Evolutionary conservation across 495 filamentous ascomycete species (phyloP).

Genomic region (Tuber magnatum): DNA sequence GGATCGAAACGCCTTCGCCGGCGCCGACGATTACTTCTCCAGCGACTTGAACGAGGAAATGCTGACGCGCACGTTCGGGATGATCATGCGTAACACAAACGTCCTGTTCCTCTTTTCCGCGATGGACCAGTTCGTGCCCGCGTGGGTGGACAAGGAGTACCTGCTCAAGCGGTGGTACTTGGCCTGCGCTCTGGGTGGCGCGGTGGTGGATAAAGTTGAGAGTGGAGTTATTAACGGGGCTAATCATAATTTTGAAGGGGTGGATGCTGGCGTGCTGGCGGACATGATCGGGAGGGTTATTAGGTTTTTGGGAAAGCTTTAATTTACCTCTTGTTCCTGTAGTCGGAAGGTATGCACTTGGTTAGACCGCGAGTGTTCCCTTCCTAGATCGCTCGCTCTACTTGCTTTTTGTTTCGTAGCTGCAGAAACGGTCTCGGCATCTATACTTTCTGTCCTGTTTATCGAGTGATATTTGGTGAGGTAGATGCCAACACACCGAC

Average conservation of each 20-base stretch:
- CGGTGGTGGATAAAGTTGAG: constrained; percentile 48
- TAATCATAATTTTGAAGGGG: constrained; percentile 55
- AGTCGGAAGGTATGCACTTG: not conserved
- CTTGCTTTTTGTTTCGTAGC: not conserved
- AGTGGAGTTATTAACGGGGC: constrained; percentile 54
- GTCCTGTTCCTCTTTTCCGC: constrained; percentile 63
- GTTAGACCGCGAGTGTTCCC: not conserved
- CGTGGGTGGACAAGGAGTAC: constrained; percentile 54
- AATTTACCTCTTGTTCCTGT: not conserved
- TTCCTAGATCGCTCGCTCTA: not conserved
- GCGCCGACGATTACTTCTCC: constrained; percentile 85
- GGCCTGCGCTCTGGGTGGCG: constrained; percentile 45
- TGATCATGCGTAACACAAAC: constrained; percentile 49
- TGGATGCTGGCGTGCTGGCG: constrained; percentile 44
- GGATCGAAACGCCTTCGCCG: constrained; percentile 30
- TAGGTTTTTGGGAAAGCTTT: constrained; percentile 48
- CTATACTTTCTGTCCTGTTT: not conserved
- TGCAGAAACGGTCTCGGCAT: not conserved
- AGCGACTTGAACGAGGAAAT: constrained; percentile 61
- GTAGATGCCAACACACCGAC: not conserved
- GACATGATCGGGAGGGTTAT: constrained; percentile 52
- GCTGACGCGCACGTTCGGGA: constrained; percentile 59
- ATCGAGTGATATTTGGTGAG: not conserved
- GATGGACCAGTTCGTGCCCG: constrained; percentile 63
- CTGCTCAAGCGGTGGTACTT: constrained; percentile 59